Base-by-base conservation (phyloP, 345 rosid genomes). In the Populus simonii region DNA sequence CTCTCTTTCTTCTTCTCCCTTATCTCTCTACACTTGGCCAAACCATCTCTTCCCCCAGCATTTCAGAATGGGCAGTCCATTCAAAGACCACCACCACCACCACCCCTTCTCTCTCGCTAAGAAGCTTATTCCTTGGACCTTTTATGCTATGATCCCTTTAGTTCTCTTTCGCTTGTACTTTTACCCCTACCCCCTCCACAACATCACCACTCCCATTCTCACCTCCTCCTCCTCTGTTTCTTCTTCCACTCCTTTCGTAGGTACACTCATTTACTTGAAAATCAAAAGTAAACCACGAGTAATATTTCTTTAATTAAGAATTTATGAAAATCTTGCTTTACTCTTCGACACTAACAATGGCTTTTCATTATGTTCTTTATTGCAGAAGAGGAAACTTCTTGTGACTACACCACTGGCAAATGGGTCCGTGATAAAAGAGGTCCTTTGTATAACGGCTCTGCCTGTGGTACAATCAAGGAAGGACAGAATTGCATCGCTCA, bases 401-500 rank as follows among this genome's bases (percentile, higher is more conserved):
- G 99, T 76, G 91, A 96, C 89, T 91, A 87, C 86, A 85, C 89
- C 0, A 36, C 81, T 81, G 98, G 98, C 23, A 85, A 75, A 74
- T 96, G 99, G 99, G 84, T 92, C 9, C 83, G 25, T 51, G 94
- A 96, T 86, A 85, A 83, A 82, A 81, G 23, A 38, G 97, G 92
- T 55, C 98, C 98, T 74, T 70, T 91, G 68, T 93, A 96, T 87
- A 91, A 91, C 70, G 91, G 91, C 63, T 88, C 93, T 6, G 85
- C 88, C 72, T 96, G 99, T 41, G 90, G 90, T 55, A 89, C 93
- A 38, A 96, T 96, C 79, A 92, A 93, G 80, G 89, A 88, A 22
- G 95, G 96, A 66, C 99, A 96, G 79, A 92, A 89, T 62, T 96
- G 99, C 80, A 85, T 88, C 75, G 43, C 85, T 66, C 97, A 93